Conservation (phyloP, 768 basidiomycete genomes). For the Rhizopogon sp. region DNA sequence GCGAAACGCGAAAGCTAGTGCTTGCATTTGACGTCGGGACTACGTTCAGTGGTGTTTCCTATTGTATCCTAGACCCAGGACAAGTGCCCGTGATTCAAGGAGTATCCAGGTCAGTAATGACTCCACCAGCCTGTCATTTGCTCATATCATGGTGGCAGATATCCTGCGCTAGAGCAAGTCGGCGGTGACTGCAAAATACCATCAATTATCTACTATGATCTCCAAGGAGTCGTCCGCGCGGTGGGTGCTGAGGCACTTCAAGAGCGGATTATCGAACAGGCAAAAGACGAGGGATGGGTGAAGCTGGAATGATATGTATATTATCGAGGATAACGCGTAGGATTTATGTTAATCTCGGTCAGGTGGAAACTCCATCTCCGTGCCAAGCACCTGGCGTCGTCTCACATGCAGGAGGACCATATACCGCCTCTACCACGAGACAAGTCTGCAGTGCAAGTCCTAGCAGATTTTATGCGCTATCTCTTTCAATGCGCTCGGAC, state of each 20-base stretch:
- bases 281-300: constrained; percentile 30
- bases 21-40: constrained; percentile 42
- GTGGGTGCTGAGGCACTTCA: constrained; percentile 39
- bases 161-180: constrained; percentile 40
- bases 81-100: background rate
- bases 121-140: background rate
- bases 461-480: constrained; percentile 24
- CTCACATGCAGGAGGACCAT: constrained; percentile 17
- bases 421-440: constrained; percentile 19
- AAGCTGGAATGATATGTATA: constrained; percentile 36
- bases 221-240: constrained; percentile 31
- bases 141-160: constrained; percentile 23
- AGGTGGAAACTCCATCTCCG: constrained; percentile 35
- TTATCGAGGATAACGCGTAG: background rate
- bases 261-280: constrained; percentile 30
- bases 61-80: too few relatives aligned
- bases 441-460: constrained; percentile 15
- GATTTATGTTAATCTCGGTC: background rate
- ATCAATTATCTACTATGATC: constrained; percentile 43
- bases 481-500: constrained; percentile 17
- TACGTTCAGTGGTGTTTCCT: constrained; percentile 22
- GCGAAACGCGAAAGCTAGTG: constrained; percentile 9
- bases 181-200: constrained; percentile 46
- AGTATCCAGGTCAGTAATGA: constrained; percentile 19
- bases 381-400: constrained; percentile 20